phyloP scores from a whole-genome alignment of 1,139 yeast genomes.

The Taphrina populina region DNA sequence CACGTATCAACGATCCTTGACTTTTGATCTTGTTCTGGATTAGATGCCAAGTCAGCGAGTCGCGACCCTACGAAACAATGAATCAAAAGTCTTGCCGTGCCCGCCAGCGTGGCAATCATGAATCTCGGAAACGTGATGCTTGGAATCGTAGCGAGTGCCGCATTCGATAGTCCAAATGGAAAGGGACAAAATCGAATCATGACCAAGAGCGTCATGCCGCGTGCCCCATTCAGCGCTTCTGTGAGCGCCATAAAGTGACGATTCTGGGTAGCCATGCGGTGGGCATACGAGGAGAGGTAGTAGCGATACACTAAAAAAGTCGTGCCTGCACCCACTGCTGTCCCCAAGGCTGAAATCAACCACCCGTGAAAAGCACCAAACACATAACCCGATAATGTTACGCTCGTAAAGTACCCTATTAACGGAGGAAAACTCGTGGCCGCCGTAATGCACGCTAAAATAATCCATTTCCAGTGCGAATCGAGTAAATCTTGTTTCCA shows the following conservation, averaged over 20 bases:
- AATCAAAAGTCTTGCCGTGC: slow-evolving; percentile 77
- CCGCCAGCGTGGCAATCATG: slow-evolving; percentile 65
- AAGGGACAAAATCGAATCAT: slow-evolving; percentile 83
- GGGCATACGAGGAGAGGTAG: slow-evolving; percentile 60
- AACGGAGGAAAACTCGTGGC: slow-evolving; percentile 79
- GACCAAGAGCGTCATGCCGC: slow-evolving; percentile 64
- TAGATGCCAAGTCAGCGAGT: slow-evolving; percentile 62
- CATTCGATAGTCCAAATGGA: slow-evolving; percentile 89
- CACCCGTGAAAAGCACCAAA: slow-evolving; percentile 83
- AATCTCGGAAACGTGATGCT: slow-evolving; percentile 50
- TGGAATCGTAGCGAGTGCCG: slow-evolving; percentile 57
- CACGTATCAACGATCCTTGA: slow-evolving; percentile 61
- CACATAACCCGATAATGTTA: slow-evolving; percentile 65
- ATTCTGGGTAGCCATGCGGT: slow-evolving; percentile 53
- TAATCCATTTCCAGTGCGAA: slow-evolving; percentile 52
- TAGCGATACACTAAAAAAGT: slow-evolving; percentile 70
- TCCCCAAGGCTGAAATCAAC: slow-evolving; percentile 67
- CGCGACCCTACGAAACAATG: slow-evolving; percentile 80
- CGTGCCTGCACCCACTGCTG: slow-evolving; percentile 68
- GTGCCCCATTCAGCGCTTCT: slow-evolving; percentile 62
- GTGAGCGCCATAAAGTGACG: slow-evolving; percentile 72
- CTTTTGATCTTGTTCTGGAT: slow-evolving; percentile 39
- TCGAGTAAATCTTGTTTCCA: slow-evolving; percentile 12
- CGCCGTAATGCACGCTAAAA: slow-evolving; percentile 55
- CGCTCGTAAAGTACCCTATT: slow-evolving; percentile 67